Evolutionary conservation across 2,329 filamentous ascomycete genomes (phyloP), one percentile per base, ranked within the genome.

Genomic region (Botrytis cinerea): DNA sequence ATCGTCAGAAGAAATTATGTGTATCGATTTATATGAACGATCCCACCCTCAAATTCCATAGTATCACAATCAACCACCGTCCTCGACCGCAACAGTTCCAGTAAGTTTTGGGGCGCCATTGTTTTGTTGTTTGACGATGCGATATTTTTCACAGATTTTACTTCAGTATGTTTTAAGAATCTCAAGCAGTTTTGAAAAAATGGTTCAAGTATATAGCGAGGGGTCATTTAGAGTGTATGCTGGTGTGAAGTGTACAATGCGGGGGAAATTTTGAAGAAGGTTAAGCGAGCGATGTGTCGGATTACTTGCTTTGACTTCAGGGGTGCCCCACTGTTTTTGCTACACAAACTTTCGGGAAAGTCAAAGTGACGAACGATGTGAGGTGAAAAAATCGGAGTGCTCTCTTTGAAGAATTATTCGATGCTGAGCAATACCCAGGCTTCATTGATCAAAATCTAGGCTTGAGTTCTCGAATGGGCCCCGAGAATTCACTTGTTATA

Each of bases 31-130:
- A 14, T 2, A 22, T 35, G 46, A 48, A 9, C 38, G 38, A 40
- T 12, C 35, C 43, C 75, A 85, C 86, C 83, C 78, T 85, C 81
- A 43, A 83, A 81, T 77, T 87, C 84, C 75, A 87, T 81, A 0
- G 85, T 87, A 77, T 88, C 86, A 75, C 85, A 87, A 78, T 87
- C 86, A 14, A 88, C 84, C 4, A 82, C 76, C n/a, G 82, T 85
- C 59, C 82, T 80, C 12, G 81, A 81, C 62, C 84, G 83, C 74
- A 88, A 78, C 54, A 84, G 80, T 60, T 87, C 82, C 12, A 87
- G 80, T 32, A 84, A 75, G 18, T 78, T 81, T 70, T 79, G 72
- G 61, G 77, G 67, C 18, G 76, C 62, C 66, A 76, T 72, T 12
- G 9, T 40, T 57, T 48, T 14, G 7, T 59, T 46, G 12, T 32